A percentile compares a stretch with the other conserved stretches of the same genome.
Conservation (phyloP, 106 monocot species). For the Apostasia ramifera region DNA sequence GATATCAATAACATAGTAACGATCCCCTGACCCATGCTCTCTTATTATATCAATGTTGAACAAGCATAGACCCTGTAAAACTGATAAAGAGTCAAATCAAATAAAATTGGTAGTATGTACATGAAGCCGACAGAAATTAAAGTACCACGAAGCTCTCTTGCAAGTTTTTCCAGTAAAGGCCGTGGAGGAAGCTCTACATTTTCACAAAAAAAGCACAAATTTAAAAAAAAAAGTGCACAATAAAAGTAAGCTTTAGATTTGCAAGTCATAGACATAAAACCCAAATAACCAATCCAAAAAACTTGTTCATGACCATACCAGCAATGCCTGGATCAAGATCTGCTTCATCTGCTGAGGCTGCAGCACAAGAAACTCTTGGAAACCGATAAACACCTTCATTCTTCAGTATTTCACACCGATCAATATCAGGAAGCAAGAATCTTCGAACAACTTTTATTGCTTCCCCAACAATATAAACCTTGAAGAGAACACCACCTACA, state of each 20-base stretch:
- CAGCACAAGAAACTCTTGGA: conserved; percentile 91
- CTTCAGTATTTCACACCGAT: conserved; percentile 34
- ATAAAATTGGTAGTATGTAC: neutral
- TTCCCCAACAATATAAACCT: conserved; percentile 87
- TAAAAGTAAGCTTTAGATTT: neutral
- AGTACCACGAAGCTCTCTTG: conserved; percentile 82
- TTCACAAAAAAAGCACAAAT: conserved; percentile 7
- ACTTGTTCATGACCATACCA: conserved; percentile 30
- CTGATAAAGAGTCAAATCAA: neutral
- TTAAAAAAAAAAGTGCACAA: neutral
- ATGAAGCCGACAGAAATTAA: neutral
- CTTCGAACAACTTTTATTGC: conserved; percentile 74
- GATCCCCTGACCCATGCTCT: conserved; percentile 67
- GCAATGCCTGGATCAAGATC: conserved; percentile 70
- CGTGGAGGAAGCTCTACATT: conserved; percentile 70
- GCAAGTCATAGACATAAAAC: neutral
- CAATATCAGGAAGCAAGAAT: conserved; percentile 82
- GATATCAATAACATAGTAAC: conserved; percentile 87
- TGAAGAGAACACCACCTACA: conserved; percentile 87
- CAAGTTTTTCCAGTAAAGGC: conserved; percentile 77
- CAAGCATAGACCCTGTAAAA: conserved; percentile 58
- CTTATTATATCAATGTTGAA: conserved; percentile 96
- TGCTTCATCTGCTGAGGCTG: conserved; percentile 85
- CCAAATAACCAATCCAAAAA: neutral
- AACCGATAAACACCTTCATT: conserved; percentile 60